Base-by-base conservation (phyloP, 2,329 filamentous ascomycete species). In the Colletotrichum viniferum region DNA sequence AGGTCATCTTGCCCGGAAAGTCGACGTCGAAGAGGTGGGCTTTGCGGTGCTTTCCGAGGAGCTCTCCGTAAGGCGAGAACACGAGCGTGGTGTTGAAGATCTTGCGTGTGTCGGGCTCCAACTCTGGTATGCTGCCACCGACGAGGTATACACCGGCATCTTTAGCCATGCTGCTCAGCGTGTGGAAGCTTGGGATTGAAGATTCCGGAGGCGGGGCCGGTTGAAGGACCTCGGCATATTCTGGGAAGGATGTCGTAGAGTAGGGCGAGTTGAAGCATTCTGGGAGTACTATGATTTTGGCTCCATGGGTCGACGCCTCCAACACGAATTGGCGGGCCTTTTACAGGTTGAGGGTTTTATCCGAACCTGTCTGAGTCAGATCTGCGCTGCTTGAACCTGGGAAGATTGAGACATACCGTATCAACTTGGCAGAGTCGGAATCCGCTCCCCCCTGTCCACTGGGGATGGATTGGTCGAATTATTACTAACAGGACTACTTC, bases 211-310 rank as follows among this genome's bases (percentile, higher is more conserved):
- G 95, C 32, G 95, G 94, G 5, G 92, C 93, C 1, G 95, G 95
- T 66, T 87, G 85, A n/a, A 98, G 92, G 3, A 92, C 93, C 85
- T 99, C 97, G 78, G 97, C 96, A 84, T 98, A 98, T 76, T 92
- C 91, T 70, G 96, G 94, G 86, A 99, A 99, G 89, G 93, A 96
- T 81, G 95, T 84, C 78, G 93, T 95, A 79, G 97, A 97, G 85
- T 99, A 99, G 9, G 96, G 97, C 52, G 95, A 97, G 88, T 99
- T 98, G 92, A 99, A 99, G 89, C 97, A 99, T 87, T 99, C 97
- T 36, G 97, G 96, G 21, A 98, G 91, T 34, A 98, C 95, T 78
- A 98, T 93, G 73, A 98, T 92, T 71, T 94, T 92, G 75, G 96
- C 95, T 78, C 96, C 96, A 4, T 87, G 87, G 32, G 87, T 84